phyloP scores from a whole-genome alignment of 2,329 filamentous ascomycete genomes.

The Aspergillus unguis region DNA sequence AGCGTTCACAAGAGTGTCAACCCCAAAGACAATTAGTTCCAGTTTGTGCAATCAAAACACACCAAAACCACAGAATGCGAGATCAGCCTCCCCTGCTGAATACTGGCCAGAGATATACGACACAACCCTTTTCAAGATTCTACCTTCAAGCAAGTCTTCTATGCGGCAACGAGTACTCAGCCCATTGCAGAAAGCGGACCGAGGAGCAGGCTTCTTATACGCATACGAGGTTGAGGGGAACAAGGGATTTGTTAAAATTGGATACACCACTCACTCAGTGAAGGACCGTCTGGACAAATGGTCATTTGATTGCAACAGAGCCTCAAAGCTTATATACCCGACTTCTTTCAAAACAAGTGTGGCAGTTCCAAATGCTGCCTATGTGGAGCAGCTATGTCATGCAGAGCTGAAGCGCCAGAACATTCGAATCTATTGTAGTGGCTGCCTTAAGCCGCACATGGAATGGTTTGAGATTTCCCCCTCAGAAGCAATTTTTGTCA shows the following conservation, averaged over 20 bases:
- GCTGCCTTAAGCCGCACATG: not conserved
- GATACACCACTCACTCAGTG: not conserved
- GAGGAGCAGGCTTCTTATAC: not conserved
- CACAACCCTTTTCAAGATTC: not conserved
- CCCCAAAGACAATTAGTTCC: not conserved
- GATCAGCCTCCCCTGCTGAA: not conserved
- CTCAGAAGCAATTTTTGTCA: not conserved
- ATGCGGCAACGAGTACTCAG: not conserved
- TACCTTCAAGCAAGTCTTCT: not conserved
- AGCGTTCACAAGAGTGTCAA: not conserved
- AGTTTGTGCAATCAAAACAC: too few species aligned
- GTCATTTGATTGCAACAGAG: constrained; percentile 2
- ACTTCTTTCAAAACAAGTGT: not conserved
- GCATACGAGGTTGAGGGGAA: constrained; percentile 8
- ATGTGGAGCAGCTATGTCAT: constrained; percentile 3
- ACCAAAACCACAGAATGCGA: too few species aligned
- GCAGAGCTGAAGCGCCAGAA: constrained; percentile 3
- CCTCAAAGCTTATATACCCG: not conserved
- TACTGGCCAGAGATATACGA: constrained; percentile 1
- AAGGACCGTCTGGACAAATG: not conserved
- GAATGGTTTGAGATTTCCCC: constrained; percentile 4
- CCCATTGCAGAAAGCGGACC: not conserved
- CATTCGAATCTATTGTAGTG: not conserved
- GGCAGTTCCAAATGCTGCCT: constrained; percentile 1
- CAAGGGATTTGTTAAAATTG: constrained; percentile 1